These are phyloP conservation scores for Globisporangium spiculum DNA, from an alignment of 352 stramenopile species.

Conservation along the genomic window DNA sequence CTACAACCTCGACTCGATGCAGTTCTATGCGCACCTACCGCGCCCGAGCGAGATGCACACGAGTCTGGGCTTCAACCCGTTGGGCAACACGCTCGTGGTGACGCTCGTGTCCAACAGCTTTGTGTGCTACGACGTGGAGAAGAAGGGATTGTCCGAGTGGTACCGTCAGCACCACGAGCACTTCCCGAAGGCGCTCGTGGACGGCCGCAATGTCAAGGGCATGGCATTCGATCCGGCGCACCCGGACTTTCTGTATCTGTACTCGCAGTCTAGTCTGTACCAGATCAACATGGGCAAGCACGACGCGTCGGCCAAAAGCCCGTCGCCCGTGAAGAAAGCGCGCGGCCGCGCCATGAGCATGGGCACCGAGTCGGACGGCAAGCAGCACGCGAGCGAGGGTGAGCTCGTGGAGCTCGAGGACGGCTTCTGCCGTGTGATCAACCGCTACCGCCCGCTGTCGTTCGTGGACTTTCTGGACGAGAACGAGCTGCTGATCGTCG, in stretches of 20 bases:
- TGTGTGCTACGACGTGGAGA: slow-evolving; percentile 83
- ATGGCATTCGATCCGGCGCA: slow-evolving; percentile 77
- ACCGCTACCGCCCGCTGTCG: slow-evolving; percentile 80
- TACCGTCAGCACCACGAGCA: slow-evolving; percentile 66
- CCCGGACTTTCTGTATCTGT: slow-evolving; percentile 74
- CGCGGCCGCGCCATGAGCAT: slow-evolving; percentile 49
- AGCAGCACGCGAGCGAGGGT: slow-evolving; percentile 48
- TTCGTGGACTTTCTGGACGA: slow-evolving; percentile 80
- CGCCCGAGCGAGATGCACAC: slow-evolving; percentile 71
- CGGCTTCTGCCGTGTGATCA: slow-evolving; percentile 72
- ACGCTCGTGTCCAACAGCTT: slow-evolving; percentile 84
- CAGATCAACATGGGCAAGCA: slow-evolving; percentile 76
- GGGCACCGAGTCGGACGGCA: slow-evolving; percentile 56
- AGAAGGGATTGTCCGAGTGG: slow-evolving; percentile 71
- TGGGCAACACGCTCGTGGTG: slow-evolving; percentile 71
- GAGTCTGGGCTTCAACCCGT: slow-evolving; percentile 74
- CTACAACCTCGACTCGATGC: slow-evolving; percentile 88
- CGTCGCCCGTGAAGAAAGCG: slow-evolving; percentile 39
- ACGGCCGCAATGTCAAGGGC: slow-evolving; percentile 74
- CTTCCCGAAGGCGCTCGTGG: slow-evolving; percentile 73
- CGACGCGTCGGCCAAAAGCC: slow-evolving; percentile 22
- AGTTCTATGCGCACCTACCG: slow-evolving; percentile 71
- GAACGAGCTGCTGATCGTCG: slow-evolving; percentile 77
- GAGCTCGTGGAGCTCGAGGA: slow-evolving; percentile 60
- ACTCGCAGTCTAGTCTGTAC: slow-evolving; percentile 77